A percentile compares a stretch with the other conserved stretches of the same genome.
These are phyloP conservation scores for Alternaria sp. DNA, from an alignment of 2,329 filamentous ascomycete genomes.

Conservation along the genomic window DNA sequence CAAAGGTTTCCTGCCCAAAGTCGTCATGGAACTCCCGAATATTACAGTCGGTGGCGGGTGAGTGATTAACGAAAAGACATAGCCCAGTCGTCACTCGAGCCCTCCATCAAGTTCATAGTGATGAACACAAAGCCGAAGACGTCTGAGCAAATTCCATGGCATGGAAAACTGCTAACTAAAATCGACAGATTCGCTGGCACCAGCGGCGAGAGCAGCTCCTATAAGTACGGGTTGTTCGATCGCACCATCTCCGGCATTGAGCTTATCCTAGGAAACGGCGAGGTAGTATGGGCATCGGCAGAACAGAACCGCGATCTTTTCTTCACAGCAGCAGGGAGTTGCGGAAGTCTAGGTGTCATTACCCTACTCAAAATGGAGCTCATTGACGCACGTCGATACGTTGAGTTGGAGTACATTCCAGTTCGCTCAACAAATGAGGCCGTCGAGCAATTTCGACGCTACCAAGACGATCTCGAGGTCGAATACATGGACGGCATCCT, in stretches of 20 bases:
- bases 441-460: conserved; percentile 56
- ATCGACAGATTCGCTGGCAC: conserved; percentile 64
- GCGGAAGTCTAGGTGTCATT: conserved; percentile 66
- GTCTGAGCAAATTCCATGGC: not conserved
- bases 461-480: conserved; percentile 49
- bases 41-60: conserved; percentile 70
- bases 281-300: conserved; percentile 57
- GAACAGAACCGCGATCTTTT: conserved; percentile 61
- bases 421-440: conserved; percentile 58
- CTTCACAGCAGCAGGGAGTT: conserved; percentile 63
- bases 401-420: conserved; percentile 68
- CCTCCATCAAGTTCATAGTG: not conserved
- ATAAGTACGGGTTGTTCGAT: conserved; percentile 71
- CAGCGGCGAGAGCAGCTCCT: conserved; percentile 70
- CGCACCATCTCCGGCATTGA: conserved; percentile 67
- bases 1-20: conserved; percentile 64
- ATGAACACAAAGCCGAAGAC: not conserved
- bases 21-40: conserved; percentile 75
- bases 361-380: conserved; percentile 67
- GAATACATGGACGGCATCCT: conserved; percentile 75
- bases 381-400: conserved; percentile 60
- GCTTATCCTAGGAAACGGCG: conserved; percentile 66
- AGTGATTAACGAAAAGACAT: conserved; percentile 7
- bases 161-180: not conserved
- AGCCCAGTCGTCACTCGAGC: not conserved